phyloP scores from a whole-genome alignment of 2,329 filamentous ascomycete genomes.

The Malbranchea cinnamomea region DNA sequence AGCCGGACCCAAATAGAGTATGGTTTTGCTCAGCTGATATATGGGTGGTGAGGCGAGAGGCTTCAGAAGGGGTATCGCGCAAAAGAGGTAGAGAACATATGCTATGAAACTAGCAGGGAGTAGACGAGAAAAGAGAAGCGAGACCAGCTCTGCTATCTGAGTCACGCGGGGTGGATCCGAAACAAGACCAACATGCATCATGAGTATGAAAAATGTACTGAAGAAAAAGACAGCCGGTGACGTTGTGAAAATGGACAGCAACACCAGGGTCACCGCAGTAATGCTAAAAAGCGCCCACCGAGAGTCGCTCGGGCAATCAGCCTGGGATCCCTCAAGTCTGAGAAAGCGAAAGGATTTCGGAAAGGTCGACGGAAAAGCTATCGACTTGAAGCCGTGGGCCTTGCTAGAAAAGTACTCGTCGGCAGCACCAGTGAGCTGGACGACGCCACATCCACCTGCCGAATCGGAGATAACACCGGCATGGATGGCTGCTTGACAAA shows the following conservation, averaged over 20 bases:
- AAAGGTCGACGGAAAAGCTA: slow-evolving; percentile 75
- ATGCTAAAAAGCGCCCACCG: slow-evolving; percentile 74
- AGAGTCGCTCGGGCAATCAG: slow-evolving; percentile 58
- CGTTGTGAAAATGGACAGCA: slow-evolving; percentile 68
- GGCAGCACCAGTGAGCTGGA: slow-evolving; percentile 56
- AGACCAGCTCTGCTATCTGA: slow-evolving; percentile 56
- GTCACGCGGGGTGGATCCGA: slow-evolving; percentile 65
- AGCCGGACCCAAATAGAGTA: slow-evolving; percentile 77
- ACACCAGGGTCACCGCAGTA: slow-evolving; percentile 61
- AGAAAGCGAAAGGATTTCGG: slow-evolving; percentile 74
- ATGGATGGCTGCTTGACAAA: slow-evolving; percentile 74
- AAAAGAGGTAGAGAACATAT: slow-evolving; percentile 76
- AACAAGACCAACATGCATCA: slow-evolving; percentile 79
- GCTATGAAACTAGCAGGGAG: slow-evolving; percentile 76
- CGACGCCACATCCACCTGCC: slow-evolving; percentile 67
- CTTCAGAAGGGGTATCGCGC: slow-evolving; percentile 54
- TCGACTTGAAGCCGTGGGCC: slow-evolving; percentile 60
- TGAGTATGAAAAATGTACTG: slow-evolving; percentile 64
- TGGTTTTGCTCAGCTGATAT: slow-evolving; percentile 68
- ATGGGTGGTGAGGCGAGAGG: slow-evolving; percentile 48
- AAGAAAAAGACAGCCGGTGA: slow-evolving; percentile 74
- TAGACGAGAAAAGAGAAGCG: slow-evolving; percentile 63
- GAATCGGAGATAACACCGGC: slow-evolving; percentile 59
- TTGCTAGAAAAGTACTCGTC: slow-evolving; percentile 48
- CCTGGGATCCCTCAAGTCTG: slow-evolving; percentile 33